A percentile compares a stretch with the other conserved stretches of the same genome.
Evolutionary conservation across 2,329 filamentous ascomycete genomes (phyloP).

Genomic region (Sporothrix inflata): DNA sequence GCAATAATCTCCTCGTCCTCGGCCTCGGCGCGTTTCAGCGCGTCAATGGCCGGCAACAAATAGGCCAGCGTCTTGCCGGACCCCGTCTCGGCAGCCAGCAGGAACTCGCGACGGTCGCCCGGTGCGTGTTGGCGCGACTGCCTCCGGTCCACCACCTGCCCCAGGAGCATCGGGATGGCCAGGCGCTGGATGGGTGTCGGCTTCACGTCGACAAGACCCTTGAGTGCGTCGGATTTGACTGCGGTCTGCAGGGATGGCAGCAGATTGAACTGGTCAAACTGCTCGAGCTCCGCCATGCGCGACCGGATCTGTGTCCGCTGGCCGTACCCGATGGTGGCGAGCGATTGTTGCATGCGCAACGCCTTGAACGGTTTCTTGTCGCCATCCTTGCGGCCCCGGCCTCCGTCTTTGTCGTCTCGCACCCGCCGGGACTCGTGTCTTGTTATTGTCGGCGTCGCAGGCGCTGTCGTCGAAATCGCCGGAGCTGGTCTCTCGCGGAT

Average conservation of each 20-base stretch:
- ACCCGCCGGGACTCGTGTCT: slow-evolving; percentile 20
- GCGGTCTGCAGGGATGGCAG: slow-evolving; percentile 72
- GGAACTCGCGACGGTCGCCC: slow-evolving; percentile 56
- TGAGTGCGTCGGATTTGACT: slow-evolving; percentile 72
- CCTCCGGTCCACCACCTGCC: slow-evolving; percentile 48
- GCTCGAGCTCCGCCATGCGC: slow-evolving; percentile 67
- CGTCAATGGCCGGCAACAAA: slow-evolving; percentile 80
- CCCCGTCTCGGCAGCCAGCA: slow-evolving; percentile 93
- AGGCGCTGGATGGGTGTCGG: slow-evolving; percentile 90
- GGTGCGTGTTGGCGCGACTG: slow-evolving; percentile 9
- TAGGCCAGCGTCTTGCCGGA: slow-evolving; percentile 97
- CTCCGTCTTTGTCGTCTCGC: slow-evolving; percentile 29
- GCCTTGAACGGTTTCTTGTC: slow-evolving; percentile 66
- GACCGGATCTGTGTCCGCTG: slow-evolving; percentile 58
- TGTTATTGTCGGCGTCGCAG: slow-evolving; percentile 28
- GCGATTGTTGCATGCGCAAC: slow-evolving; percentile 87
- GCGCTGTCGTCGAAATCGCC: slow-evolving; percentile 32
- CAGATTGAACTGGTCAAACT: slow-evolving; percentile 80
- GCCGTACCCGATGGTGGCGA: slow-evolving; percentile 77
- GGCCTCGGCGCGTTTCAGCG: slow-evolving; percentile 75
- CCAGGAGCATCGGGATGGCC: slow-evolving; percentile 80
- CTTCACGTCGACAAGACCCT: slow-evolving; percentile 71
- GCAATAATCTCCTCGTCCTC: slow-evolving; percentile 61
- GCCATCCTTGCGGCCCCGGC: slow-evolving; percentile 28
- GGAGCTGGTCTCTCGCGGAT: slow-evolving; percentile 41